Base-by-base conservation (phyloP, 768 basidiomycete genomes). In the Tylopilus vinaceipallidus region DNA sequence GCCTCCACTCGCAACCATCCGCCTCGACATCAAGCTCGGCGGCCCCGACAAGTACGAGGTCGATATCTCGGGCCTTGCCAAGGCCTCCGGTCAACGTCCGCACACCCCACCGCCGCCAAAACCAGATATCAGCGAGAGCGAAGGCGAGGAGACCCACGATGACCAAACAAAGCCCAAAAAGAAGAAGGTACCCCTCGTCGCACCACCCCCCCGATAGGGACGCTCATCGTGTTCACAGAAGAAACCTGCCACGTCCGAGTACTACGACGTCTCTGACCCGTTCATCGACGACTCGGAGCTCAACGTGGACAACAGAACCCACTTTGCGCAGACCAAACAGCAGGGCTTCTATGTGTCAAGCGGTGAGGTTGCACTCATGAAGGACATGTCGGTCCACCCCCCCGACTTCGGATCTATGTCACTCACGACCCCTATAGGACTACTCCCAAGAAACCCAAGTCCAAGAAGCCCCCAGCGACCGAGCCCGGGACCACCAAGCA, bases 201-300 rank as follows among this genome's bases (percentile, higher is more conserved):
- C n/a, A 56, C 43, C 20, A 17, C 13, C 17, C n/a, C 19, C 40
- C 29, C 19, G 30, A 9, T 36, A 14, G 19, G 41, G 23, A 16
- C 32, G 10, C 52, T 64, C 9, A 65, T 33, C 27, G 1, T 34
- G 16, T 43, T 29, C 39, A 19, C 55, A 76, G 73, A 73, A 76
- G 66, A 84, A 82, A 62, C 79, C 74, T 49, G 65, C 68, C 1
- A 73, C 75, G 0, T 71, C 81, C 19, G 90, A 88, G 63, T 91
- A 93, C 61, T 99, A 99, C 75, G 95, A 99, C 71, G 75, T 85
- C 17, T 72, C 77, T 0, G 97, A 99, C 71, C 88, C 91, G 0
- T 98, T 98, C 73, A 97, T 99, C 63, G 97, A 99, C 75, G 97
- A 99, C 70, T 91, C 92, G 2, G 95, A 98, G 63, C 75, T 95